phyloP scores from a whole-genome alignment of 345 rosid genomes.

The Mangifera indica region DNA sequence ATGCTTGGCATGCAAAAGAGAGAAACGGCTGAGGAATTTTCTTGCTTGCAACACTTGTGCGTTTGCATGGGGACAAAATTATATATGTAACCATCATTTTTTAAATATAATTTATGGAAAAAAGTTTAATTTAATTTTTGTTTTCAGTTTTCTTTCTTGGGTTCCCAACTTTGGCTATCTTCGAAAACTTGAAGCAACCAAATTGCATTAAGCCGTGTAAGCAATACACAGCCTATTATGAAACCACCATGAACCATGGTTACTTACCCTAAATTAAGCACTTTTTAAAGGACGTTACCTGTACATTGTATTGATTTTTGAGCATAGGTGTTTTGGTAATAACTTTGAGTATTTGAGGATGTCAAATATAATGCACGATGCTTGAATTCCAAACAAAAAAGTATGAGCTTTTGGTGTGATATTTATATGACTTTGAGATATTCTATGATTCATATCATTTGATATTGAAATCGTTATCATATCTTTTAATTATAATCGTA shows the following conservation, averaged over 20 bases:
- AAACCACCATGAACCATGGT: background rate
- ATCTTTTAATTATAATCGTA: too few relatives aligned
- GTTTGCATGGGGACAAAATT: conserved; percentile 24
- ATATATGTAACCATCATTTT: background rate
- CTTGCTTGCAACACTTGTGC: conserved; percentile 18
- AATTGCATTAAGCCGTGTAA: conserved; percentile 14
- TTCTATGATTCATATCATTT: too few relatives aligned
- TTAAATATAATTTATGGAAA: background rate
- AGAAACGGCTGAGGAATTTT: conserved; percentile 48
- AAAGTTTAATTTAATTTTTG: conserved; percentile 5
- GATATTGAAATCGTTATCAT: too few relatives aligned
- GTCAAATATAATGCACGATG: too few relatives aligned
- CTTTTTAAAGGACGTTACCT: too few relatives aligned
- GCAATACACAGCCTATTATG: background rate
- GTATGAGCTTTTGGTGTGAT: too few relatives aligned
- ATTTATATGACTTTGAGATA: too few relatives aligned
- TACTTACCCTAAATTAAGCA: too few relatives aligned
- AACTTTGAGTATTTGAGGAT: too few relatives aligned
- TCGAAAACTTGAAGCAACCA: conserved; percentile 23
- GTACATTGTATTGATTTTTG: too few relatives aligned
- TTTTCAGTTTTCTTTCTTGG: conserved; percentile 17
- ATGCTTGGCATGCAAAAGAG: conserved; percentile 28
- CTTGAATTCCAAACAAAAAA: too few relatives aligned
- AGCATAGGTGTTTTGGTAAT: too few relatives aligned
- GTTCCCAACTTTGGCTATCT: conserved; percentile 4